Evolutionary conservation across 208 protist species (phyloP), one percentile per base, ranked within the genome.

Genomic region (Trypanosomatidae sp.): DNA sequence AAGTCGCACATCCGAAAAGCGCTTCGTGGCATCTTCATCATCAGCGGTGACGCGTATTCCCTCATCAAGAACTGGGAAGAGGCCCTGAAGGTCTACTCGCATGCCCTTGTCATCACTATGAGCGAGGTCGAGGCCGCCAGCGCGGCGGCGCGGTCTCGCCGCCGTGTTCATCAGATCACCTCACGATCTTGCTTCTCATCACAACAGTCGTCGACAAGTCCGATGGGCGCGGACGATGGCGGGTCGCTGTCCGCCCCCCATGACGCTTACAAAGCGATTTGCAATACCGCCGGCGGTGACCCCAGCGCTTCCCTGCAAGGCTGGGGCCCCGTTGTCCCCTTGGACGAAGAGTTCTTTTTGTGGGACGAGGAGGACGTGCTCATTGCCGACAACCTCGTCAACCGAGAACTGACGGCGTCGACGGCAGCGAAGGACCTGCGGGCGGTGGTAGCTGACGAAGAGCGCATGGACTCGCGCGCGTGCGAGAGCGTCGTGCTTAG

Each of bases 71-170:
- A 80, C 44, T 92, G 85, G 83, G 90, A 94, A 66, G 89, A 92
- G 44, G 92, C 92, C 6, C 74, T 97, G 41, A 80, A 91, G 79
- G 86, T 85, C 53, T 97, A 92, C 77, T 92, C 86, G 55, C 81
- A 86, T 64, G 87, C 90, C 36, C 86, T 97, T 44, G 79, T 86
- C 56, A 82, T 88, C 56, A 91, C 83, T 46, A 79, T 86, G 82
- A 79, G 56, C 36, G 85, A 90, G 60, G 78, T 87, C 55, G 79
- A 89, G 36, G 76, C 71, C 7, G 82, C 82, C 41, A 74, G 65
- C 28, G 72, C 62, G 1, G 80, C 77, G 1, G 59, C 71, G 52
- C 71, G 55, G 33, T 71, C 62, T 19, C 69, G 70, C 10, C 66
- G 71, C 33, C 62, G 30, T 5, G 67, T 50, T 19, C 69, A 53